These are phyloP conservation scores for Colletotrichum phormii DNA, from an alignment of 2,329 filamentous ascomycete genomes.

Conservation along the genomic window DNA sequence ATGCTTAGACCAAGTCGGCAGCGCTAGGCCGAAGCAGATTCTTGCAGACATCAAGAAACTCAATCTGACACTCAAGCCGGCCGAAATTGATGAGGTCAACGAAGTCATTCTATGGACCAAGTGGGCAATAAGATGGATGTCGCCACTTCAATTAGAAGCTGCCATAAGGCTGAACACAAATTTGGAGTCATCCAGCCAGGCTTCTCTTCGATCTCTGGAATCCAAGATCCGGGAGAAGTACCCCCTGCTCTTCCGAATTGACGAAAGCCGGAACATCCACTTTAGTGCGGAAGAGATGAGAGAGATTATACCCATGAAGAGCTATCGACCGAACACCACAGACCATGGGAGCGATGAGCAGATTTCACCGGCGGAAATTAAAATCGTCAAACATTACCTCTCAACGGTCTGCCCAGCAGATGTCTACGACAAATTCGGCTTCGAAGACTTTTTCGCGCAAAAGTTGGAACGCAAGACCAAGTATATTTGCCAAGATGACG, in stretches of 20 bases:
- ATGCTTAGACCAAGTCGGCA: background rate
- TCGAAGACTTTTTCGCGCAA: conserved; percentile 47
- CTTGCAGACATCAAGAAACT: background rate
- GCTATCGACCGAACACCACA: too few relatives aligned
- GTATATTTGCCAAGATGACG: conserved; percentile 45
- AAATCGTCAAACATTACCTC: conserved; percentile 43
- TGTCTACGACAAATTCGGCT: conserved; percentile 47
- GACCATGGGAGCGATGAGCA: too few relatives aligned
- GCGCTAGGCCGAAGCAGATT: background rate
- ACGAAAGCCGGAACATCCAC: too few relatives aligned
- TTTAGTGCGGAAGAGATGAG: too few relatives aligned
- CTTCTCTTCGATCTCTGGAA: too few relatives aligned
- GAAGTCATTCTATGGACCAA: background rate
- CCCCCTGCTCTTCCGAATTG: too few relatives aligned
- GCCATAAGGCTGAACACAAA: background rate
- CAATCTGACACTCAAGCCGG: background rate
- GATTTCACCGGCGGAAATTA: background rate
- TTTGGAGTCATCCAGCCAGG: too few relatives aligned
- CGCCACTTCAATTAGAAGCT: background rate
- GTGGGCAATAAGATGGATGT: background rate
- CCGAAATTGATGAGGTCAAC: background rate
- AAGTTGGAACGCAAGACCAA: conserved; percentile 45
- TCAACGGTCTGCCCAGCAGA: conserved; percentile 46
- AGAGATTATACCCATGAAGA: too few relatives aligned
- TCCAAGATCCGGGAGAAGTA: too few relatives aligned